Evolutionary conservation across 2,329 filamentous ascomycete species (phyloP).

Genomic region (Pseudogymnoascus sp.): DNA sequence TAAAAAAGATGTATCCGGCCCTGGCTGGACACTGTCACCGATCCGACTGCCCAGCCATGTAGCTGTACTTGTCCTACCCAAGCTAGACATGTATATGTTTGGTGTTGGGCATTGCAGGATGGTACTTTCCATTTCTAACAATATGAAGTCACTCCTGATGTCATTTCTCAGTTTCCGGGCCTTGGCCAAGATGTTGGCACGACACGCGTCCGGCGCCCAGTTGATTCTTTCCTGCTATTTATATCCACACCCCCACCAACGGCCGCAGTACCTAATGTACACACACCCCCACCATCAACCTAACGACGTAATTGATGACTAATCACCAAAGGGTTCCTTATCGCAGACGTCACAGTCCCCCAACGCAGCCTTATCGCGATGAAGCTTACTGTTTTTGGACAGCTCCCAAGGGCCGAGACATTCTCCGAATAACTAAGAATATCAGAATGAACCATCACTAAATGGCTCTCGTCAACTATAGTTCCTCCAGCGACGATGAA

Average conservation of each 20-base stretch:
- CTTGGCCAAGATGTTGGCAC: background rate
- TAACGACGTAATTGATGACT: background rate
- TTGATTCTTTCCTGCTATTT: background rate
- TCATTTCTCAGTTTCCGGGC: background rate
- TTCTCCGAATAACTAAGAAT: background rate
- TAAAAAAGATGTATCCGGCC: background rate
- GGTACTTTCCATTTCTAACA: background rate
- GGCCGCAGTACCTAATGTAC: background rate
- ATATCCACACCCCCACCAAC: background rate
- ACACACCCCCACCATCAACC: background rate
- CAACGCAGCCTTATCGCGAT: background rate
- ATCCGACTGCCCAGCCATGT: background rate
- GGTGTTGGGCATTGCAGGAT: background rate
- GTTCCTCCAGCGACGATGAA: constrained; percentile 43
- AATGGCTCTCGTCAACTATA: constrained; percentile 64
- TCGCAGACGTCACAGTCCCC: background rate
- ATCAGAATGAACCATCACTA: constrained; percentile 8
- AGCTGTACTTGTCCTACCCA: background rate
- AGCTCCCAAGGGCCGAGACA: constrained; percentile 1
- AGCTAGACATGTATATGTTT: constrained; percentile 1
- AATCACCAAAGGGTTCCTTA: background rate
- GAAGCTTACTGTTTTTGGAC: constrained; percentile 9
- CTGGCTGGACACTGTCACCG: background rate
- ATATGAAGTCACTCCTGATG: background rate
- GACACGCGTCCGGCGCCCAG: constrained; percentile 8